Percentiles rank a stretch among this genome's conserved stretches.
phyloP scores from a whole-genome alignment of 148 eudicot species.

The Suaeda aralocaspica region DNA sequence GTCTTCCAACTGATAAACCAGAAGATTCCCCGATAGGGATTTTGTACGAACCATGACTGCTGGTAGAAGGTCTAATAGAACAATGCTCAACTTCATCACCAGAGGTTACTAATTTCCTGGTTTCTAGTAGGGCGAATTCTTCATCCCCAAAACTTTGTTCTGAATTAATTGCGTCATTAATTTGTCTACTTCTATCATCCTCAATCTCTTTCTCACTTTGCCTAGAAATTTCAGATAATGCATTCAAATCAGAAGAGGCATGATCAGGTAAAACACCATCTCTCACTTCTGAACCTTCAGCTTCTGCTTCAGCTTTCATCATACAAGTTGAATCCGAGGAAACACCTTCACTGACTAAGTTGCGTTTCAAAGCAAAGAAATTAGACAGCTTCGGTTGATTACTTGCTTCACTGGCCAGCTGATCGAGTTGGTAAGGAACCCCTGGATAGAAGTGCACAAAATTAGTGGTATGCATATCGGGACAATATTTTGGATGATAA shows the following conservation, averaged over 20 bases:
- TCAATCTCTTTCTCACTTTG: constrained; percentile 24
- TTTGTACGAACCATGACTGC: constrained; percentile 25
- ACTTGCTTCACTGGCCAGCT: constrained; percentile 47
- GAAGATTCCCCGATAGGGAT: constrained; percentile 35
- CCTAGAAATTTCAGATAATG: constrained; percentile 30
- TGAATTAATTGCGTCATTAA: constrained; percentile 20
- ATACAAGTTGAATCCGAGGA: constrained; percentile 27
- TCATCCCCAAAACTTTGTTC: constrained; percentile 32
- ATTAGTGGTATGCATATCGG: no score
- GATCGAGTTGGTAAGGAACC: constrained; percentile 85
- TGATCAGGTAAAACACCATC: constrained; percentile 27
- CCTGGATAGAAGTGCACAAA: constrained; percentile 36
- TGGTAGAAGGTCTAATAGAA: constrained; percentile 37
- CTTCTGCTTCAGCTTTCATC: constrained; percentile 31
- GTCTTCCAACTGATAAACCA: constrained; percentile 32
- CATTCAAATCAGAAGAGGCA: constrained; percentile 30
- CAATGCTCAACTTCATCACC: constrained; percentile 24
- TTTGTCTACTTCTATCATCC: constrained; percentile 17
- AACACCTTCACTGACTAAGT: constrained; percentile 27
- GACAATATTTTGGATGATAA: no score
- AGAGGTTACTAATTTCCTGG: constrained; percentile 26
- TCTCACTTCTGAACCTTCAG: constrained; percentile 28
- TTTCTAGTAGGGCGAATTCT: constrained; percentile 26
- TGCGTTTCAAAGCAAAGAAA: constrained; percentile 53
- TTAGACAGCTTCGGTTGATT: constrained; percentile 78